Base-by-base conservation (phyloP, 2,329 filamentous ascomycete genomes). In the Chlorencoelia australis region DNA sequence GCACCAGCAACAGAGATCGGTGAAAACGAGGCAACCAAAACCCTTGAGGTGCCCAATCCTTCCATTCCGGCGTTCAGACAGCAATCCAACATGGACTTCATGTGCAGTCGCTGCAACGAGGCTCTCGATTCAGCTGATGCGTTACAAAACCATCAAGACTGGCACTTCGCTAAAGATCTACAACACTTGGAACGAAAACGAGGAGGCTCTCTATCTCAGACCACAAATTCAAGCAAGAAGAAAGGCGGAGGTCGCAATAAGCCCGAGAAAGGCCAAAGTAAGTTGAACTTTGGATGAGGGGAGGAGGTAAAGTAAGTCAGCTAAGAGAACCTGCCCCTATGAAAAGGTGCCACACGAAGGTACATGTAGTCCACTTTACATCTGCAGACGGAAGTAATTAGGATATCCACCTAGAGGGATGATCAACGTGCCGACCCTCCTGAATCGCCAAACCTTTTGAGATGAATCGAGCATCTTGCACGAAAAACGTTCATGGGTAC, bases 101-200 rank as follows among this genome's bases (percentile, higher is more conserved):
- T 59, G 26, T 94, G 86, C 58, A 55, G 65, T 33, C 74, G 75
- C 44, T 94, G 87, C 58, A 68, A 71, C 41, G 68, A 71, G 50
- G 55, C 57, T n/a, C 64, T 91, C 21, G 65, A 68, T 9, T 64
- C 67, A 25, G 54, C 64, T 17, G 73, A 79, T 38, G 69, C 71
- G 48, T 55, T 76, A 30, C 71, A 78, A 46, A 88, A 83, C 60
- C 91, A 98, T 58, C 68, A 80, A 36, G 91, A 98, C 58, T 96
- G 88, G 80, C 91, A 98, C 61, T 81, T 94, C 61, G 91, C 91
- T 30, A 85, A 83, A 61, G 82, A 89, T 49, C 68, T 98, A 19
- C 79, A 88, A 46, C 71, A 77, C 39, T 45, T 55, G 44, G 49
- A 55, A 30, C 51, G 49, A 19, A 22, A 16, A 16, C 19, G 11